Evolutionary conservation across 164 flowering plant species (phyloP), one percentile per base, ranked within the genome.

Genomic region (Brasenia schreberi): DNA sequence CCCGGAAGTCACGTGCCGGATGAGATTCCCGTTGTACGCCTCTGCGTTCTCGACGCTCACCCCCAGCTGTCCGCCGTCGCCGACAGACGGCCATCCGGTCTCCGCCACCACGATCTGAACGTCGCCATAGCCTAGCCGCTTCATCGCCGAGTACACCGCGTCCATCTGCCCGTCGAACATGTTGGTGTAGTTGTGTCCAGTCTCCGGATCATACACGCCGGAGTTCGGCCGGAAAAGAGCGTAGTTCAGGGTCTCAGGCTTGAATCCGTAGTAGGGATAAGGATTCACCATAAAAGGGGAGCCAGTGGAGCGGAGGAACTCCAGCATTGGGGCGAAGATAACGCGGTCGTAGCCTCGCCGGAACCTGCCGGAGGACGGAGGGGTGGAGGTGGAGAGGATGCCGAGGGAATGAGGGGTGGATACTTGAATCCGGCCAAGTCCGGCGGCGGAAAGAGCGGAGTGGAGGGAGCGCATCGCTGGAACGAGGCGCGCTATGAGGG

Each of bases 31-130:
- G 43, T 85, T 87, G 43, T 64, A 87, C 7, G 85, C 72, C 18
- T 68, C 6, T 7, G 93, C 93, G 52, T 77, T 76, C 65, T 73
- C 81, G 69, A 81, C 2, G 67, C 71, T 79, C n/a, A 80, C 81
- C 0, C 59, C 80, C 18, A 77, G 77, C 66, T 85, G 84, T 60
- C 66, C 67, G 52, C 86, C 69, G 66, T 85, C 94, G 5, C 87
- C 95, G 27, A 70, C 67, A 3, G 96, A 88, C 5, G 99, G 88
- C 99, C 99, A 94, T 9, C 99, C 97, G 3, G 97, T 91, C 72
- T 94, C 99, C 3, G 78, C 99, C 44, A 83, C 84, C 45, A 79
- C 85, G 59, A 94, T 80, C n/a, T 83, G 90, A 64, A 94, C 96
- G 64, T 88, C 94, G 0, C 75, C 85, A 65, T 80, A 91, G 9